These are phyloP conservation scores for Rhizopogon vesiculosus DNA, from an alignment of 768 basidiomycete genomes.

Conservation along the genomic window DNA sequence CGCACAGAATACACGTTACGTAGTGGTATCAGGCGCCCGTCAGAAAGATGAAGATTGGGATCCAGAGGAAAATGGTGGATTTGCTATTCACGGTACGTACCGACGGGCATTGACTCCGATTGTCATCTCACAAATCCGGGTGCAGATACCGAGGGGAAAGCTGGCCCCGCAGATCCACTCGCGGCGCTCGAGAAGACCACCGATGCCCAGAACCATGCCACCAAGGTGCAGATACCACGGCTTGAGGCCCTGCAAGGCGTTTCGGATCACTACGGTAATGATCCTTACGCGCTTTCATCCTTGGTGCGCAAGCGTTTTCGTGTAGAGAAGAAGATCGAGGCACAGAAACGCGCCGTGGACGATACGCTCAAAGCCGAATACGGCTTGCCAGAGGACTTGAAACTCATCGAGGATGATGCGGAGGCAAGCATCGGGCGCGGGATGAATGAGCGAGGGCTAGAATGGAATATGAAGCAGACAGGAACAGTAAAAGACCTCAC, in stretches of 20 bases:
- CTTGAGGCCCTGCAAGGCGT: slow-evolving; percentile 73
- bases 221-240: slow-evolving; percentile 73
- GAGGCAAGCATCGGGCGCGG: slow-evolving; percentile 56
- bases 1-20: slow-evolving; percentile 86
- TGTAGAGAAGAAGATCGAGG: slow-evolving; percentile 77
- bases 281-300: slow-evolving; percentile 80
- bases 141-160: slow-evolving; percentile 65
- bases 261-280: slow-evolving; percentile 75
- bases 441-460: slow-evolving; percentile 56
- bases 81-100: slow-evolving; percentile 72
- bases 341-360: slow-evolving; percentile 64
- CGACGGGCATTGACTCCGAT: not conserved
- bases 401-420: slow-evolving; percentile 63
- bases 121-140: not conserved
- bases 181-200: slow-evolving; percentile 87
- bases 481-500: slow-evolving; percentile 47
- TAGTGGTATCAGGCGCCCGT: slow-evolving; percentile 88
- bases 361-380: slow-evolving; percentile 69
- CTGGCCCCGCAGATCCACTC: slow-evolving; percentile 73
- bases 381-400: slow-evolving; percentile 67
- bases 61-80: slow-evolving; percentile 94
- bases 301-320: slow-evolving; percentile 80
- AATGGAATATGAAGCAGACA: slow-evolving; percentile 38
- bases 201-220: slow-evolving; percentile 65
- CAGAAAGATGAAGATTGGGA: slow-evolving; percentile 97